Percentiles rank a stretch among this genome's conserved stretches.
phyloP scores from a whole-genome alignment of 2,329 filamentous ascomycete genomes.

The Cadophora sp. region DNA sequence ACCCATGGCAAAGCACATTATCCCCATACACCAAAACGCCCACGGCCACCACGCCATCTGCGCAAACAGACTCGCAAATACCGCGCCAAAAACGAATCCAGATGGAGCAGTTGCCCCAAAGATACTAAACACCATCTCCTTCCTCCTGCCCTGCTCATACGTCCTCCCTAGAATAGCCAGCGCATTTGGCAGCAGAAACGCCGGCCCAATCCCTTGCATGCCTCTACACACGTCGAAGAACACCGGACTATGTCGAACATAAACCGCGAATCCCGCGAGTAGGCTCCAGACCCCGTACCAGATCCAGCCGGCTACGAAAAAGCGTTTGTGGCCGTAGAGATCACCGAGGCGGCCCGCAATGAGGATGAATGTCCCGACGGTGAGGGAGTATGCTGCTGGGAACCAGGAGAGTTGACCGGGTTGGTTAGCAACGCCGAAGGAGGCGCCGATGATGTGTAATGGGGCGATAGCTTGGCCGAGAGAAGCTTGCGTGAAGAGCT shows the following conservation, averaged over 20 bases:
- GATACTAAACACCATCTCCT: conserved; percentile 53
- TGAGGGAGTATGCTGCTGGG: conserved; percentile 63
- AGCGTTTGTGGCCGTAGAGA: conserved; percentile 57
- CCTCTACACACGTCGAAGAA: conserved; percentile 58
- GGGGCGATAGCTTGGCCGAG: conserved; percentile 56
- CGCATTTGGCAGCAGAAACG: conserved; percentile 58
- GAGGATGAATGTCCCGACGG: conserved; percentile 59
- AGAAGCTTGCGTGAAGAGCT: conserved; percentile 56
- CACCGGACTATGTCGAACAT: conserved; percentile 34
- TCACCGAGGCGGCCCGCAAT: conserved; percentile 58
- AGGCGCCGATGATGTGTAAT: conserved; percentile 54
- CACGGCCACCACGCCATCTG: conserved; percentile 57
- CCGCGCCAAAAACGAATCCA: conserved; percentile 51
- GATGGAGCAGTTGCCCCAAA: conserved; percentile 56
- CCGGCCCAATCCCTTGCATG: conserved; percentile 60
- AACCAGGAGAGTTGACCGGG: conserved; percentile 59
- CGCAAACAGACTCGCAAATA: conserved; percentile 50
- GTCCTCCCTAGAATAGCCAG: conserved; percentile 56
- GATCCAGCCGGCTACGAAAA: conserved; percentile 55
- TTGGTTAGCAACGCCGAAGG: conserved; percentile 51
- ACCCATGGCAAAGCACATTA: conserved; percentile 48
- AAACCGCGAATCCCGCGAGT: conserved; percentile 41
- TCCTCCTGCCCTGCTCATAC: conserved; percentile 51
- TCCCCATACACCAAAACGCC: conserved; percentile 54
- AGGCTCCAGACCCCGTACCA: conserved; percentile 41